These are phyloP conservation scores for Hyaloperonospora arabidopsidis DNA, from an alignment of 352 stramenopile genomes.

Conservation along the genomic window DNA sequence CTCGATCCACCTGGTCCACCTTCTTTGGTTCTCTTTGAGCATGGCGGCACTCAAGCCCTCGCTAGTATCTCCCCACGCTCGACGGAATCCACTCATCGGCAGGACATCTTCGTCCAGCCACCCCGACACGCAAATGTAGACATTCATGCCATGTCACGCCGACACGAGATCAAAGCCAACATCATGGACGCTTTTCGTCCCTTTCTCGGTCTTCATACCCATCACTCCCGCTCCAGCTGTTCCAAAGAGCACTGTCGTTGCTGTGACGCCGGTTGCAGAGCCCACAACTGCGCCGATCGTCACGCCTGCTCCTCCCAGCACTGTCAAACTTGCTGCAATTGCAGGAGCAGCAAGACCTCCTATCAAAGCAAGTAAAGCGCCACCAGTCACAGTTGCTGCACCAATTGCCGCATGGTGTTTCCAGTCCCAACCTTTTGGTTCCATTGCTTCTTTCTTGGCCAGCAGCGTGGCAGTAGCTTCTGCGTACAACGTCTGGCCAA, in stretches of 20 bases:
- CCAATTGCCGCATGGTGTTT: constrained; percentile 72
- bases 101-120: constrained; percentile 82
- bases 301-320: constrained; percentile 50
- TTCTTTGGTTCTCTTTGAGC: constrained; percentile 62
- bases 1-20: constrained; percentile 71
- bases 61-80: constrained; percentile 68
- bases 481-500: constrained; percentile 60
- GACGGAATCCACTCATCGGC: constrained; percentile 44
- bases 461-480: constrained; percentile 69
- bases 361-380: constrained; percentile 63
- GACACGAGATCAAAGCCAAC: constrained; percentile 80
- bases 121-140: constrained; percentile 81
- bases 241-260: constrained; percentile 73
- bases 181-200: constrained; percentile 67
- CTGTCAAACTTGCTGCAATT: constrained; percentile 52
- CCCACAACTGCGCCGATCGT: constrained; percentile 53
- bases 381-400: constrained; percentile 56
- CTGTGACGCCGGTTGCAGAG: constrained; percentile 50
- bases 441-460: constrained; percentile 41
- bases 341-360: constrained; percentile 53
- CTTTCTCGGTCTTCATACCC: constrained; percentile 70
- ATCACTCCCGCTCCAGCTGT: constrained; percentile 70
- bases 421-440: constrained; percentile 65
- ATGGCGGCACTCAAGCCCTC: constrained; percentile 77
- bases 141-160: constrained; percentile 75